A percentile compares a stretch with the other conserved stretches of the same genome.
Conservation (phyloP, 2,329 filamentous ascomycete species). For the Epichloe scottii region DNA sequence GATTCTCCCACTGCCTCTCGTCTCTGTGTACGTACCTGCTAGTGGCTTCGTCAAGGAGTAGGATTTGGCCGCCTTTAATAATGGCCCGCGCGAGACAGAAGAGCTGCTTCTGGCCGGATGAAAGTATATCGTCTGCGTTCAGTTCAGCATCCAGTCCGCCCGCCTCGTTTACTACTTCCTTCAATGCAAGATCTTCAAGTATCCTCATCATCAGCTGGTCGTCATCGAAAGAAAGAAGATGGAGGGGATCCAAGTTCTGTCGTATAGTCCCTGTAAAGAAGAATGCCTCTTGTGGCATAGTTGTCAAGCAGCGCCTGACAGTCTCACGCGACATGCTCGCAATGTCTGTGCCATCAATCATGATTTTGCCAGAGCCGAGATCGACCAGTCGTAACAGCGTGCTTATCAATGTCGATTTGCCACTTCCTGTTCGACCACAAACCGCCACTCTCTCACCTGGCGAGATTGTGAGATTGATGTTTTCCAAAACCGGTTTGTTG, state of each 20-base stretch:
- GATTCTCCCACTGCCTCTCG: too few relatives aligned
- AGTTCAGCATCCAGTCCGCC: too few relatives aligned
- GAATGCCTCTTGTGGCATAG: slow-evolving; percentile 38
- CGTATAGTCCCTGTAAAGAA: slow-evolving; percentile 35
- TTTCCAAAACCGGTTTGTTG: slow-evolving; percentile 13
- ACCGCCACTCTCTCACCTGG: slow-evolving; percentile 26
- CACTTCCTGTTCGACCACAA: slow-evolving; percentile 31
- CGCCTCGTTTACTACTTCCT: too few relatives aligned
- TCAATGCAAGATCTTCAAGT: too few relatives aligned
- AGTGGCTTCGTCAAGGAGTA: too few relatives aligned
- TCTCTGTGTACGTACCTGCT: too few relatives aligned
- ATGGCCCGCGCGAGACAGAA: too few relatives aligned
- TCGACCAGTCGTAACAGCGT: slow-evolving; percentile 35
- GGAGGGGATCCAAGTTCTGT: slow-evolving; percentile 24
- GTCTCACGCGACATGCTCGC: slow-evolving; percentile 10
- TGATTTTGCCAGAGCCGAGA: slow-evolving; percentile 25
- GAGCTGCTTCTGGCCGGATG: too few relatives aligned
- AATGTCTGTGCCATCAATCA: slow-evolving; percentile 30
- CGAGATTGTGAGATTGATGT: slow-evolving; percentile 17
- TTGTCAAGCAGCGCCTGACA: slow-evolving; percentile 22
- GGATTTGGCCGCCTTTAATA: too few relatives aligned
- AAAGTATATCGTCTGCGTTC: too few relatives aligned
- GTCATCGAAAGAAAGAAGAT: too few relatives aligned
- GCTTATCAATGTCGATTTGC: slow-evolving; percentile 25
- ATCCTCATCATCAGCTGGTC: too few relatives aligned